Base-by-base conservation (phyloP, 2,329 filamentous ascomycete genomes). In the Trichoderma sp. region DNA sequence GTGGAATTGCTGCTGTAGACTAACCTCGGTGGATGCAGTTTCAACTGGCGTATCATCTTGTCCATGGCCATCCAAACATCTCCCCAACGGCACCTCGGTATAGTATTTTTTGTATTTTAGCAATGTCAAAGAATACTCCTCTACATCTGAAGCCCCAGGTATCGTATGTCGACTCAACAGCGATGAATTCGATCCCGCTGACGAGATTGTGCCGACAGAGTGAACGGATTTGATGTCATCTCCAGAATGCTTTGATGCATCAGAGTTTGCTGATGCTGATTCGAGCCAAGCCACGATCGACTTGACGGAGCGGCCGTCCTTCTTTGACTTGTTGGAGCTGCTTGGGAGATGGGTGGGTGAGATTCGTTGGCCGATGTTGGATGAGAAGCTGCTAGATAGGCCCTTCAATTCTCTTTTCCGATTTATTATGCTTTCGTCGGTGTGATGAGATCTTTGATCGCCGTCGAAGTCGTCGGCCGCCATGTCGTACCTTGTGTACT, bases 51-150 rank as follows among this genome's bases (percentile, higher is more conserved):
- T 3, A 31, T 65, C 11, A 35, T 56, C 31, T 21, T 29, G 35
- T 35, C 69, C 73, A 18, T 64, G 59, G 9, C 3, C 71, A 59
- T 83, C 83, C 2, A 84, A 76, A 66, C 82, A 83, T 33, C 83
- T 77, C 6, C 73, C 79, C 16, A 84, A 76, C 1, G 83, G 81
- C n/a, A 67, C 76, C 59, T 80, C 80, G 1, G 78, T 79, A 68
- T 83, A 83, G 74, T 82, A 85, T 3, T 78, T 71, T 50, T 80
- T 81, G 76, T 84, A 84, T 59, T 81, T 80, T 14, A 84, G 78
- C 21, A 82, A 74, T 3, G 81, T 82, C 75, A 84, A 77, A 11
- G 81, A 83, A 75, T 83, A 80, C 4, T 82, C 81, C 53, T 82
- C 82, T 29, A 80, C 79, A 31, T 78, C 78, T 14, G 72, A 75